Evolutionary conservation across 1,284 basidiomycete species (phyloP), one percentile per base, ranked within the genome.

Genomic region (Paramarasmius palmivorus): DNA sequence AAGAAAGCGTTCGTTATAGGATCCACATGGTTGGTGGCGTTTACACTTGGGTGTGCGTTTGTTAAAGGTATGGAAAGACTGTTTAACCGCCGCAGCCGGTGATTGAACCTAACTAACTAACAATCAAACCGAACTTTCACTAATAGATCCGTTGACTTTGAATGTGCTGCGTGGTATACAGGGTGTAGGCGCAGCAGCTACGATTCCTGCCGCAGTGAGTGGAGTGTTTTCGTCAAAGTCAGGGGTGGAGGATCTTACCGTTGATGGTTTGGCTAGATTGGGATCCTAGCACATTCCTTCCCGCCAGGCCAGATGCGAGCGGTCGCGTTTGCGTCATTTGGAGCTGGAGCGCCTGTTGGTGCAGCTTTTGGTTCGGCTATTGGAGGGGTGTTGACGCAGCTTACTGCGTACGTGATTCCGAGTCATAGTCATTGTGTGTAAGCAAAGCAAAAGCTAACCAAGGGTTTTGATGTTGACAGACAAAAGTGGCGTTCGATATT

Each of bases 301-400:
- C 86, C 87, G 3, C 82, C 84, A 0, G 83, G 85, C 0, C 75
- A 75, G 4, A 77, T 84, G 1, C 79, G 92, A 3, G 83, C 87
- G 0, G 69, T 83, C 0, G 91, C 90, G 0, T 93, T 93, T 59
- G 83, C 91, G 1, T 84, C 85, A 0, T 92, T 92, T 57, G 76
- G 83, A 4, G 81, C 92, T 0, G 92, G 93, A 14, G 90, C 90
- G 3, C 91, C 93, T 0, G 68, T 93, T 1, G 92, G 92, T 0
- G 86, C 78, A 0, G 85, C 82, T 0, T 68, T 93, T 6, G 92
- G 92, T 1, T 75, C 78, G 6, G 68, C 83, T 4, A 41, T 93
- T 0, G 90, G 89, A 0, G 83, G 90, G 29, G 70, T 88, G 2
- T 71, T 95, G 19, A 88, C 84, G 0, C 79, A 92, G 60, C 78